phyloP scores from a whole-genome alignment of 495 filamentous ascomycete genomes.

The Apodospora peruviana region DNA sequence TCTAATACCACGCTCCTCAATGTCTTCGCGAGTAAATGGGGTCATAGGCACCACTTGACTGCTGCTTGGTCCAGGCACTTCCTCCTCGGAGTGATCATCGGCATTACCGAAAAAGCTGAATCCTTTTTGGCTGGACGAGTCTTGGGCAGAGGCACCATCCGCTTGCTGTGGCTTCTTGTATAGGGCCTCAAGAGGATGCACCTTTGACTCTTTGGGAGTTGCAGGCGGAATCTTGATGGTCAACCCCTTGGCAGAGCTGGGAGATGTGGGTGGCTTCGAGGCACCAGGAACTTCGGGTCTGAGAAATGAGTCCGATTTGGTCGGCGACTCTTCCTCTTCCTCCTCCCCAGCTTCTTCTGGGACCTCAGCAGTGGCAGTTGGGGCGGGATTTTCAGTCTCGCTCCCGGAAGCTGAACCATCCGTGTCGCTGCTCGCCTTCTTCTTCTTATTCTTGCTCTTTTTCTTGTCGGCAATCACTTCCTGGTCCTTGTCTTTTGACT shows the following conservation, averaged over 20 bases:
- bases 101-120: slow-evolving; percentile 49
- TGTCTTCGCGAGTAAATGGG: slow-evolving; percentile 71
- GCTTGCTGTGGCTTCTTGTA: slow-evolving; percentile 65
- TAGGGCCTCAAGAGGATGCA: slow-evolving; percentile 83
- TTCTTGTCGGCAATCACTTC: background rate
- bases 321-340: slow-evolving; percentile 8
- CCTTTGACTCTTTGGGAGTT: slow-evolving; percentile 39
- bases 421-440: slow-evolving; percentile 5
- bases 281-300: slow-evolving; percentile 9
- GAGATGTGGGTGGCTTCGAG: slow-evolving; percentile 36
- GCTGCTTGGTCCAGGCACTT: slow-evolving; percentile 19
- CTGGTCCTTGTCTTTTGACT: background rate
- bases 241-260: slow-evolving; percentile 37
- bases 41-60: slow-evolving; percentile 58
- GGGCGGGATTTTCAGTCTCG: slow-evolving; percentile 22
- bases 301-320: background rate
- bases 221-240: slow-evolving; percentile 47
- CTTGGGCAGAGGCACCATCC: slow-evolving; percentile 14
- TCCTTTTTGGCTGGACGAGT: slow-evolving; percentile 20
- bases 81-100: slow-evolving; percentile 37
- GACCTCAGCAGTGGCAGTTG: too few species aligned
- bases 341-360: slow-evolving; percentile 9
- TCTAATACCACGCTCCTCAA: slow-evolving; percentile 63
- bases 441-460: background rate
- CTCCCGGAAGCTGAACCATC: slow-evolving; percentile 12